Conservation (phyloP, 78 protist species). For the Tieghemostelium lacteum region DNA sequence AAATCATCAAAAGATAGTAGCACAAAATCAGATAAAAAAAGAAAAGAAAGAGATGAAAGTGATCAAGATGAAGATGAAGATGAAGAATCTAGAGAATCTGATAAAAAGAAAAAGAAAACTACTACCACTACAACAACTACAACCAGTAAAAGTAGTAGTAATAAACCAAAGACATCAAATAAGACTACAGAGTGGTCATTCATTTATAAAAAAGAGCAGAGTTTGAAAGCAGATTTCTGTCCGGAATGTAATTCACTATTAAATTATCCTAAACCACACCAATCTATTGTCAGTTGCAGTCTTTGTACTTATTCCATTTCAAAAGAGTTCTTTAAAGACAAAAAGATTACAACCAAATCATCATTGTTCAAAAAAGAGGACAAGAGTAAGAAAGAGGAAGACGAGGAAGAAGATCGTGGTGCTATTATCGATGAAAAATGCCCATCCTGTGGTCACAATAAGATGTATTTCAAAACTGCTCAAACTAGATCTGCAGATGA, state of each 20-base stretch:
- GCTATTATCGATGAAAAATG: constrained; percentile 74
- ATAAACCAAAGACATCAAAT: background rate
- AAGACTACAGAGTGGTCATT: background rate
- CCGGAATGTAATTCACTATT: constrained; percentile 63
- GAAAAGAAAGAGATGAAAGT: background rate
- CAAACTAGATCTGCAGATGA: constrained; percentile 95
- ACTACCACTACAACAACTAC: background rate
- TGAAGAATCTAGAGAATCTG: background rate
- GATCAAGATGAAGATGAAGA: background rate
- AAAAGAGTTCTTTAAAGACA: background rate
- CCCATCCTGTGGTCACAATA: constrained; percentile 83
- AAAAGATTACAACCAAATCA: constrained; percentile 33
- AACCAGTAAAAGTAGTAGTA: constrained; percentile 8
- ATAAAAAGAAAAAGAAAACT: background rate
- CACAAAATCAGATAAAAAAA: constrained; percentile 4
- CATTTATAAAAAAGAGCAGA: background rate
- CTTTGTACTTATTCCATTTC: constrained; percentile 22
- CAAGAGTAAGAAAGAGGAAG: constrained; percentile 1
- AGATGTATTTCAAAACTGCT: constrained; percentile 83
- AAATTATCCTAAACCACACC: constrained; percentile 21
- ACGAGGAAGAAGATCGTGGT: constrained; percentile 76
- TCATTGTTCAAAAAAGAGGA: constrained; percentile 36
- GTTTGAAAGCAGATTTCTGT: constrained; percentile 81
- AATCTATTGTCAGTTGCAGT: constrained; percentile 9
- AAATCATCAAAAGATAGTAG: background rate